phyloP scores from a whole-genome alignment of 129 eudicot genomes.

The Sambucus nigra region DNA sequence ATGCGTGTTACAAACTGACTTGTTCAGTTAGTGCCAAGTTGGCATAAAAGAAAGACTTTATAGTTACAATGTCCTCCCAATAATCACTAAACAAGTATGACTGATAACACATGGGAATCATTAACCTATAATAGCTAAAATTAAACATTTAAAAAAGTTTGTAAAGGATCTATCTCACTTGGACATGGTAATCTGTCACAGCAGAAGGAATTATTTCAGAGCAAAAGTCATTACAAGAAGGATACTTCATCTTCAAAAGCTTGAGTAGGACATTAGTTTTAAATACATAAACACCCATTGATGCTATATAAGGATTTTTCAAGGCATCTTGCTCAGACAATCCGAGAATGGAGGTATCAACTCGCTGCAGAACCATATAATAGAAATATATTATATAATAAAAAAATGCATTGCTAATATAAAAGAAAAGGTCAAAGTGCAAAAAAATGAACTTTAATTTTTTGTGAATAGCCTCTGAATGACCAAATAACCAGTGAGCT shows the following conservation, averaged over 20 bases:
- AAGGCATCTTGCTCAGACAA: slow-evolving; percentile 48
- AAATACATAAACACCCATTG: slow-evolving; percentile 92
- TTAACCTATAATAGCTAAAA: background rate
- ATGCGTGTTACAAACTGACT: slow-evolving; percentile 22
- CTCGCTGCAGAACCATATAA: slow-evolving; percentile 46
- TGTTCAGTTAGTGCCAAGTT: slow-evolving; percentile 86
- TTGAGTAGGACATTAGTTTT: slow-evolving; percentile 65
- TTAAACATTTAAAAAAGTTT: too few relatives aligned
- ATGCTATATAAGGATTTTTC: slow-evolving; percentile 67
- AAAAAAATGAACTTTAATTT: too few relatives aligned
- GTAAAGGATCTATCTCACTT: slow-evolving; percentile 28
- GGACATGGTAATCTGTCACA: slow-evolving; percentile 76
- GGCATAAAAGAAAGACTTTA: slow-evolving; percentile 75
- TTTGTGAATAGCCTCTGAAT: too few relatives aligned
- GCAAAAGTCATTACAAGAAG: slow-evolving; percentile 83
- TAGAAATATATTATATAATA: background rate
- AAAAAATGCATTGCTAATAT: background rate
- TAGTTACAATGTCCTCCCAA: slow-evolving; percentile 95
- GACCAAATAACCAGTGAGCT: too few relatives aligned
- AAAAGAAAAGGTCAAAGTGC: too few relatives aligned
- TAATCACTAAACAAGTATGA: slow-evolving; percentile 79
- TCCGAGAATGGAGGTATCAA: slow-evolving; percentile 77
- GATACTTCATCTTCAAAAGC: slow-evolving; percentile 46
- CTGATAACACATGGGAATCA: slow-evolving; percentile 18
- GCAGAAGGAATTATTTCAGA: slow-evolving; percentile 87